A percentile compares a stretch with the other conserved stretches of the same genome.
Evolutionary conservation across 306 rosid species (phyloP).

Genomic region (Cucumis cinereus): DNA sequence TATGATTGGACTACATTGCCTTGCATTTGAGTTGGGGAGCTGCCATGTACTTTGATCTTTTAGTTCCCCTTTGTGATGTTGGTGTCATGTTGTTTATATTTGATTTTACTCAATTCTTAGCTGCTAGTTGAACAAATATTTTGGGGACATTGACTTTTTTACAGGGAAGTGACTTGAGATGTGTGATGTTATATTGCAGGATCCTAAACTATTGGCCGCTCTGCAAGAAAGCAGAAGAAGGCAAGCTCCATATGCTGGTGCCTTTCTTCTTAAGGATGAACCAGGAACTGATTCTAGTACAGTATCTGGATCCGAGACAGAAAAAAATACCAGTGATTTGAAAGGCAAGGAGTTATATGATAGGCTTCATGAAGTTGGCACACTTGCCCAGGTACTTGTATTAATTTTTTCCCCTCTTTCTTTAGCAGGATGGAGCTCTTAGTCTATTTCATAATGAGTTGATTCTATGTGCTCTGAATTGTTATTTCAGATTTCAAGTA

Average conservation of each 20-base stretch:
- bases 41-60: background rate
- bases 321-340: conserved; percentile 50
- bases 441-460: background rate
- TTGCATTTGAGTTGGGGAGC: background rate
- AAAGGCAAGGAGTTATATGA: conserved; percentile 78
- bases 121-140: background rate
- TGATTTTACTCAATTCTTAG: background rate
- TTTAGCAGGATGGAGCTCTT: background rate
- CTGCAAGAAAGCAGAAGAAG: conserved; percentile 80
- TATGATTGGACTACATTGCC: background rate
- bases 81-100: background rate
- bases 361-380: conserved; percentile 96
- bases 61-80: background rate
- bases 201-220: conserved; percentile 83
- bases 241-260: conserved; percentile 98
- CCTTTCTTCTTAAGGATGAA: conserved; percentile 90
- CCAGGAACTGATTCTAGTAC: conserved; percentile 64
- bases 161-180: background rate
- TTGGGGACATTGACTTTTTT: background rate
- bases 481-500: conserved; percentile 74
- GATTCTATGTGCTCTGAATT: conserved; percentile 2
- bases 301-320: conserved; percentile 63
- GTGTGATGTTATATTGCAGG: conserved; percentile 33
- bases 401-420: background rate
- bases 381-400: conserved; percentile 75